Conservation (phyloP, 345 rosid genomes). For the sweet orange (Citrus sinensis) region DNA sequence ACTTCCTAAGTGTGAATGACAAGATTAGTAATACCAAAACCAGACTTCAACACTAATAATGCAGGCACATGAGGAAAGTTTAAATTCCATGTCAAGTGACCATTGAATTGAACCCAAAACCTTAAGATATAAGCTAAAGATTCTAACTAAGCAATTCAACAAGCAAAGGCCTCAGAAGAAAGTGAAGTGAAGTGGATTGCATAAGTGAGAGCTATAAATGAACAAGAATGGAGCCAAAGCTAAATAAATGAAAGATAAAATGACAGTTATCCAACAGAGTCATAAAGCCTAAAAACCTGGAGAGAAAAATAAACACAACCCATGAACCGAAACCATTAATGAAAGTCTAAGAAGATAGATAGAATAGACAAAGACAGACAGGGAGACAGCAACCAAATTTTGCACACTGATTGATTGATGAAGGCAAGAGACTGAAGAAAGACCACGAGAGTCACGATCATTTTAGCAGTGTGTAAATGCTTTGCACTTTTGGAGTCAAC, state of each 20-base stretch:
- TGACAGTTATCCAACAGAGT: not conserved
- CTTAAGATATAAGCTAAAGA: too few species aligned
- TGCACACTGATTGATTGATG: conserved; percentile 26
- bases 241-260: conserved; percentile 1
- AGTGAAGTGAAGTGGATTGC: not conserved
- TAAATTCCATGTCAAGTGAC: not conserved
- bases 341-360: not conserved
- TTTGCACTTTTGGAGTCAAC: conserved; percentile 14
- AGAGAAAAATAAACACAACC: not conserved
- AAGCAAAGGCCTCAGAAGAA: too few species aligned
- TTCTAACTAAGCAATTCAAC: too few species aligned
- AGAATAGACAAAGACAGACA: not conserved
- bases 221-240: not conserved
- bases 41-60: not conserved
- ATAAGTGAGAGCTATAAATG: not conserved
- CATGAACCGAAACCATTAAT: not conserved
- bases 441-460: conserved; percentile 29
- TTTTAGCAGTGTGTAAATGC: not conserved
- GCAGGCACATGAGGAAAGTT: not conserved
- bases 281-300: not conserved
- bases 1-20: too few species aligned
- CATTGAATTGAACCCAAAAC: not conserved
- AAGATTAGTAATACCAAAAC: not conserved
- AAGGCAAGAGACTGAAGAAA: conserved; percentile 26
- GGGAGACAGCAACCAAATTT: conserved; percentile 14